These are phyloP conservation scores for Leccinum aurantiacum DNA, from an alignment of 768 basidiomycete species.

Conservation along the genomic window DNA sequence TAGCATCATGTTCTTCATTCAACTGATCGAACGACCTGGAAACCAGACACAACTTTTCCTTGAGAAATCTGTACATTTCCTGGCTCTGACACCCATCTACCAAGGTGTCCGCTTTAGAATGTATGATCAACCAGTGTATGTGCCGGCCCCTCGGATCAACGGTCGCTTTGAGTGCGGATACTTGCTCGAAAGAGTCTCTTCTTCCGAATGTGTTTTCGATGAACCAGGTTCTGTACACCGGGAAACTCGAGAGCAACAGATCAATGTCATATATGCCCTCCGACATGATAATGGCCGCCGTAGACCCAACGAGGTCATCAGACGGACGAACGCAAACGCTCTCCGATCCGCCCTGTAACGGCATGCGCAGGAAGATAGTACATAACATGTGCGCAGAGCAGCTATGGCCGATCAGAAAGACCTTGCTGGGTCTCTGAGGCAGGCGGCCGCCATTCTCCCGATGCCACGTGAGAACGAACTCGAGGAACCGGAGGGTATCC, in stretches of 20 bases:
- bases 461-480: slow-evolving; percentile 52
- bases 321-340: slow-evolving; percentile 46
- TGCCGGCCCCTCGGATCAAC: slow-evolving; percentile 35
- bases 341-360: slow-evolving; percentile 15
- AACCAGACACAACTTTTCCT: slow-evolving; percentile 27
- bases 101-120: slow-evolving; percentile 70
- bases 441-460: slow-evolving; percentile 12
- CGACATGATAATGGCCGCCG: slow-evolving; percentile 60
- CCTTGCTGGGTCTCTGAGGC: slow-evolving; percentile 38
- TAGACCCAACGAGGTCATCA: slow-evolving; percentile 39
- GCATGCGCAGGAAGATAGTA: slow-evolving; percentile 61
- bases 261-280: slow-evolving; percentile 83
- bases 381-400: slow-evolving; percentile 80
- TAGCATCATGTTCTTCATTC: slow-evolving; percentile 52
- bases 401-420: slow-evolving; percentile 76
- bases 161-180: slow-evolving; percentile 45
- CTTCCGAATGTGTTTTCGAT: slow-evolving; percentile 62
- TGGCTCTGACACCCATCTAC: slow-evolving; percentile 64
- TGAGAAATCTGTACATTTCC: slow-evolving; percentile 57
- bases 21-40: slow-evolving; percentile 41
- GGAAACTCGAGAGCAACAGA: slow-evolving; percentile 60
- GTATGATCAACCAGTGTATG: slow-evolving; percentile 69
- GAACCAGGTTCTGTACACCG: slow-evolving; percentile 69
- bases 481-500: slow-evolving; percentile 63
- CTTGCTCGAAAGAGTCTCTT: slow-evolving; percentile 45